These are phyloP conservation scores for Colletotrichum limetticola DNA, from an alignment of 2,329 filamentous ascomycete species.

Conservation along the genomic window DNA sequence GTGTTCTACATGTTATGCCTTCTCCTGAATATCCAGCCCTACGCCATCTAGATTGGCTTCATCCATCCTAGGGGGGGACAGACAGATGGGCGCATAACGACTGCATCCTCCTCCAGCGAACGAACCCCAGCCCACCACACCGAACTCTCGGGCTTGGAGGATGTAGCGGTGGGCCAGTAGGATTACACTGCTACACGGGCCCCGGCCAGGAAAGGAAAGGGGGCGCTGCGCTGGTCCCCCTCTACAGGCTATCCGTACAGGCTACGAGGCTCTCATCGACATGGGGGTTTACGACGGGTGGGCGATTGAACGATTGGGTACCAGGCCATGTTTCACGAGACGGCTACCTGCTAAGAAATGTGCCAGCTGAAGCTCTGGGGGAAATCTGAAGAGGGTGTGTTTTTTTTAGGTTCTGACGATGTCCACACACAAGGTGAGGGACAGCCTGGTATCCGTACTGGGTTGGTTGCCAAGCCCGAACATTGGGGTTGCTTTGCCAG, in stretches of 20 bases:
- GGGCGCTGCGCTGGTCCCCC: background rate
- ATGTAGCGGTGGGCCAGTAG: background rate
- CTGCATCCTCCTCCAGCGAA: background rate
- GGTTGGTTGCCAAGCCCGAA: background rate
- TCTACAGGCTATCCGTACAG: no score
- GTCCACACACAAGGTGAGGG: background rate
- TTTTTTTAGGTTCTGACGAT: constrained; percentile 30
- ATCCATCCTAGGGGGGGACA: background rate
- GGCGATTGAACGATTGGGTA: background rate
- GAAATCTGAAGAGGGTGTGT: constrained; percentile 2
- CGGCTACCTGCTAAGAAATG: background rate
- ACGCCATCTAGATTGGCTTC: constrained; percentile 5
- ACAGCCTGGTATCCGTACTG: background rate
- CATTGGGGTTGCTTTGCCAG: constrained; percentile 1
- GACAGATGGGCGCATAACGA: background rate
- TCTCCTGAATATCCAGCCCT: constrained; percentile 1
- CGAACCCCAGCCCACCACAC: background rate
- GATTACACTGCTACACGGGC: background rate
- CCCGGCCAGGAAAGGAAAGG: background rate
- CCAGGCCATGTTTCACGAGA: constrained; percentile 1
- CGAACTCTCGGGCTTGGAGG: constrained; percentile 17
- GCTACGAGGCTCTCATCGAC: background rate
- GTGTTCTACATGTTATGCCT: background rate
- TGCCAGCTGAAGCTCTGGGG: background rate
- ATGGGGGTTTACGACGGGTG: background rate